phyloP scores from a whole-genome alignment of 2,329 filamentous ascomycete species.

The Corinectria fuckeliana region DNA sequence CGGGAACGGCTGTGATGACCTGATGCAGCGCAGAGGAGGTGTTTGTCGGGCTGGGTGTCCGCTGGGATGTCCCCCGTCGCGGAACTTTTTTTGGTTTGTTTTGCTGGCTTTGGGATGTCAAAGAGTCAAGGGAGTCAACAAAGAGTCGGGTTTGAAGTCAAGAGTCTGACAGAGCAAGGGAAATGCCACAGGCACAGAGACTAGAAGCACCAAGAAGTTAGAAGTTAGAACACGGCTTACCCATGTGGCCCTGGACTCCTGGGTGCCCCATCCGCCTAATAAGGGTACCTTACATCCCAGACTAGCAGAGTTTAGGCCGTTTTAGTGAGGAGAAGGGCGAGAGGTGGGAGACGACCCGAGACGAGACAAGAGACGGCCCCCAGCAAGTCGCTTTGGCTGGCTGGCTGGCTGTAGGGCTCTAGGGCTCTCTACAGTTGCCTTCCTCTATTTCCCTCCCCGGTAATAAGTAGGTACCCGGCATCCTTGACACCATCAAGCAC shows the following conservation, averaged over 20 bases:
- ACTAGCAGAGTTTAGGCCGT: conserved; percentile 14
- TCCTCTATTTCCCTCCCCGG: not conserved
- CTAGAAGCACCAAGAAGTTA: not conserved
- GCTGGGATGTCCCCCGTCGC: conserved; percentile 37
- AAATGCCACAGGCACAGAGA: conserved; percentile 1
- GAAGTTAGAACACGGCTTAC: conserved; percentile 11
- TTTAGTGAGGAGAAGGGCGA: conserved; percentile 1
- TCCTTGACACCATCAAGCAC: conserved; percentile 32
- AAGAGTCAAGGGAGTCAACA: not conserved
- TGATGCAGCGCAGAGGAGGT: conserved; percentile 35
- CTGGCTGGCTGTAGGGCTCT: too few species aligned
- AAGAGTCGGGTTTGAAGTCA: conserved; percentile 1
- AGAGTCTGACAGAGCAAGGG: not conserved
- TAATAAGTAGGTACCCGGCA: conserved; percentile 14
- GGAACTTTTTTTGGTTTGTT: conserved; percentile 17
- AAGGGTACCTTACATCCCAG: conserved; percentile 16
- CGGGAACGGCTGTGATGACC: conserved; percentile 36
- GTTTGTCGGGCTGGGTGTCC: conserved; percentile 28
- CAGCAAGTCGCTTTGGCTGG: conserved; percentile 1
- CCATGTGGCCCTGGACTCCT: conserved; percentile 12
- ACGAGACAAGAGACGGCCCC: conserved; percentile 6
- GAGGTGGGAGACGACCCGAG: conserved; percentile 7
- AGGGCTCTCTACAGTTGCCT: too few species aligned
- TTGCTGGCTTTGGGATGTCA: conserved; percentile 8
- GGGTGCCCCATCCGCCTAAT: conserved; percentile 9